These are phyloP conservation scores for Schwanniomyces occidentalis DNA, from an alignment of 805 yeast genomes.

Conservation along the genomic window DNA sequence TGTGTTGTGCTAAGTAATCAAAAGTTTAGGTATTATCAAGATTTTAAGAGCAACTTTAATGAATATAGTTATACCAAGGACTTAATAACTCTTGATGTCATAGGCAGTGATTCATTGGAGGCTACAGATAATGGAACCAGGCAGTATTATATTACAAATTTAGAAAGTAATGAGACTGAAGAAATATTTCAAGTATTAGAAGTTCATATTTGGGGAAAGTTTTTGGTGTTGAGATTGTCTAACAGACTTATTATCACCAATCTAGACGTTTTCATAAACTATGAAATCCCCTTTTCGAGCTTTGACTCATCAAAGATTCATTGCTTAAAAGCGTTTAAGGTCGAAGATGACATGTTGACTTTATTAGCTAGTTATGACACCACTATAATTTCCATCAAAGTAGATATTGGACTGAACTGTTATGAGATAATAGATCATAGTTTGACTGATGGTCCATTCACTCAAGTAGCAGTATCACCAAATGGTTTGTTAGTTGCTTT, in stretches of 20 bases:
- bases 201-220: constrained; percentile 37
- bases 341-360: constrained; percentile 14
- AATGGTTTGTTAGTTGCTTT: constrained; percentile 57
- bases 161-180: constrained; percentile 33
- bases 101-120: constrained; percentile 27
- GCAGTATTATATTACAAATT: constrained; percentile 24
- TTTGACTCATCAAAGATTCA: constrained; percentile 21
- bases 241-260: constrained; percentile 34
- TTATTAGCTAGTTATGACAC: constrained; percentile 25
- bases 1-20: constrained; percentile 56
- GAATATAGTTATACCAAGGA: constrained; percentile 40
- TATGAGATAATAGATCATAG: constrained; percentile 36
- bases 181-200: constrained; percentile 26
- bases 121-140: constrained; percentile 12
- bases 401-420: constrained; percentile 21
- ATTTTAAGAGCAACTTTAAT: constrained; percentile 65
- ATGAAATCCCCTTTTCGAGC: constrained; percentile 32
- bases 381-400: constrained; percentile 26
- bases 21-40: constrained; percentile 56
- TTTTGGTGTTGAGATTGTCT: constrained; percentile 44
- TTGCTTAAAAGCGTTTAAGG: constrained; percentile 15
- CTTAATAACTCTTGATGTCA: constrained; percentile 16
- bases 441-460: constrained; percentile 52
- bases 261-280: constrained; percentile 41
- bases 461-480: constrained; percentile 47